Percentiles rank a stretch among this genome's conserved stretches.
Conservation (phyloP, 2,329 filamentous ascomycete species). For the Botrytis byssoidea region DNA sequence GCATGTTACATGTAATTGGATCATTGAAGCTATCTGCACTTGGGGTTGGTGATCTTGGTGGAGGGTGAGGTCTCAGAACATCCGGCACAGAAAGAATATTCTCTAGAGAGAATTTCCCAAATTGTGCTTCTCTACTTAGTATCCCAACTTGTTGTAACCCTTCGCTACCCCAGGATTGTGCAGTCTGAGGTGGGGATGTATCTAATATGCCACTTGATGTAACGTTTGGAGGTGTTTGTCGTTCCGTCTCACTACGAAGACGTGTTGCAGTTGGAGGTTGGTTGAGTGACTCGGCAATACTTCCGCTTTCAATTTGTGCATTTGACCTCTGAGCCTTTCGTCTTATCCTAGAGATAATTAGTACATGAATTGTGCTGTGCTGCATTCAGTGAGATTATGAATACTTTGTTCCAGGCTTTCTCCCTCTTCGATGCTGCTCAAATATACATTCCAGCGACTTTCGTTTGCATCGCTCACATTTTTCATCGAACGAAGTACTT, state of each 20-base stretch:
- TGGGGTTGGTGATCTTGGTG: background rate
- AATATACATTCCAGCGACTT: constrained; percentile 43
- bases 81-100: constrained; percentile 36
- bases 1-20: constrained; percentile 35
- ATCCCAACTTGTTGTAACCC: constrained; percentile 40
- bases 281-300: background rate
- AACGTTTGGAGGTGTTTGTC: background rate
- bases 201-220: background rate
- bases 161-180: constrained; percentile 2
- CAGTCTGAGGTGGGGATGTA: background rate
- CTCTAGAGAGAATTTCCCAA: constrained; percentile 40
- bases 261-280: background rate
- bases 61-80: constrained; percentile 5
- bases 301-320: background rate
- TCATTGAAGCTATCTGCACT: constrained; percentile 30
- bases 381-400: background rate
- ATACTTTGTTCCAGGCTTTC: constrained; percentile 42
- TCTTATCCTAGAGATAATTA: background rate
- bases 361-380: background rate
- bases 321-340: background rate
- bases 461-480: constrained; percentile 42
- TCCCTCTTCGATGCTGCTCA: constrained; percentile 43
- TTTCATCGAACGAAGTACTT: constrained; percentile 28
- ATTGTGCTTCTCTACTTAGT: constrained; percentile 40
- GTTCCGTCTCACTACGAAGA: background rate